Evolutionary conservation across 2,329 filamentous ascomycete genomes (phyloP), one percentile per base, ranked within the genome.

Genomic region (Raffaelea deltoideospora): DNA sequence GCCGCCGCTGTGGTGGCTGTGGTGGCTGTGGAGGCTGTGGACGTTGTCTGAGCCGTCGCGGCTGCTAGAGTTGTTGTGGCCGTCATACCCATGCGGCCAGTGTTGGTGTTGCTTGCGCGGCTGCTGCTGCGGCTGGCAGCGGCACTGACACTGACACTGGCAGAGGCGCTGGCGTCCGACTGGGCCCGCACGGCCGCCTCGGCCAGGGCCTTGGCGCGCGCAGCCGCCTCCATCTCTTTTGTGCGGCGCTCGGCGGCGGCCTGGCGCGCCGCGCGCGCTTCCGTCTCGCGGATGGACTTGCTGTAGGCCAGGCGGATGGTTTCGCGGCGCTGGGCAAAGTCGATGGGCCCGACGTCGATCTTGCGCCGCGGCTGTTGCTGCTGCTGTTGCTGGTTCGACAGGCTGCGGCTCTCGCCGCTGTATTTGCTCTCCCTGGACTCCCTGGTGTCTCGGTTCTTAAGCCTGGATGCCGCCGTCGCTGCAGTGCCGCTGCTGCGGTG

Each of bases 261-360:
- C 51, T 65, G 59, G 50, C 65, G 64, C 35, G 63, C 65, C 39
- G 68, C 66, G n/a, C 62, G 56, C 40, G 69, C 76, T 50, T 82
- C 76, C 47, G 63, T 79, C 50, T 84, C 79, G 43, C 79, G 72
- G 33, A 90, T 76, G n/a, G 80, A 84, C 52, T 81, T 83, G 47
- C 76, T 87, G 54, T 92, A 88, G 13, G 84, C 85, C 39, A 85
- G 73, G 47, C 87, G 79, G 48, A 93, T 92, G 42, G 77, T 76
- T 50, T 85, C 79, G 47, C 86, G 70, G 35, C 84, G 72, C 46
- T 83, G 81, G 41, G 80, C 84, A 52, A 92, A 90, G 55, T 94
- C 83, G 36, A 92, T 82, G 41, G 79, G 79, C 1, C 79, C 79
- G 40, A 87, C 60, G 2, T 70, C 69, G 35, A 73, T 62, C 49